phyloP scores from a whole-genome alignment of 306 rosid genomes.

The Rosa chinensis region DNA sequence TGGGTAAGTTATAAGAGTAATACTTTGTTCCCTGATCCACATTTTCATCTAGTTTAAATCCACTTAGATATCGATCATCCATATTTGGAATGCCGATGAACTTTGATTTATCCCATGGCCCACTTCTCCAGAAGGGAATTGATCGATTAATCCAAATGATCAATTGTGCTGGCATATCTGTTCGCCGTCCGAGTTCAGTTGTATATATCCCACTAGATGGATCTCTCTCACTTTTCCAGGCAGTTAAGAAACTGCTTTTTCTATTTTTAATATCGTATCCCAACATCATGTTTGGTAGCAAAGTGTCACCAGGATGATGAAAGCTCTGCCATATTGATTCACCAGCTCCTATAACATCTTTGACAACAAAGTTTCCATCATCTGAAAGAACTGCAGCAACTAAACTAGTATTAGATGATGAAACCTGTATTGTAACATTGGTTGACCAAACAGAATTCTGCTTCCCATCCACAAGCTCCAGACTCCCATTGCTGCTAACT shows the following conservation, averaged over 20 bases:
- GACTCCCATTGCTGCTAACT: slow-evolving; percentile 29
- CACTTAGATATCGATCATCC: slow-evolving; percentile 29
- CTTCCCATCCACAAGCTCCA: slow-evolving; percentile 35
- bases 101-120: slow-evolving; percentile 51
- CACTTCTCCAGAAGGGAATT: slow-evolving; percentile 44
- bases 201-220: slow-evolving; percentile 42
- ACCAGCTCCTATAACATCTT: neutral
- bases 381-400: slow-evolving; percentile 35
- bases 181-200: slow-evolving; percentile 3
- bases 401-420: slow-evolving; percentile 17
- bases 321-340: slow-evolving; percentile 45
- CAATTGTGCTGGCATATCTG: slow-evolving; percentile 33
- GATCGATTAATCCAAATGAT: slow-evolving; percentile 29
- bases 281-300: slow-evolving; percentile 32
- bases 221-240: slow-evolving; percentile 45
- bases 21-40: slow-evolving; percentile 25
- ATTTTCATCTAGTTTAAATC: slow-evolving; percentile 23
- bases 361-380: slow-evolving; percentile 36
- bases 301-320: slow-evolving; percentile 36
- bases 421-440: neutral
- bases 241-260: slow-evolving; percentile 17
- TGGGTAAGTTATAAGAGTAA: slow-evolving; percentile 4
- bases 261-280: slow-evolving; percentile 37
- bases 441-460: slow-evolving; percentile 40
- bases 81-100: slow-evolving; percentile 41